These are phyloP conservation scores for Debaryomycetaceae sp. DNA, from an alignment of 1,139 yeast genomes.

Conservation along the genomic window DNA sequence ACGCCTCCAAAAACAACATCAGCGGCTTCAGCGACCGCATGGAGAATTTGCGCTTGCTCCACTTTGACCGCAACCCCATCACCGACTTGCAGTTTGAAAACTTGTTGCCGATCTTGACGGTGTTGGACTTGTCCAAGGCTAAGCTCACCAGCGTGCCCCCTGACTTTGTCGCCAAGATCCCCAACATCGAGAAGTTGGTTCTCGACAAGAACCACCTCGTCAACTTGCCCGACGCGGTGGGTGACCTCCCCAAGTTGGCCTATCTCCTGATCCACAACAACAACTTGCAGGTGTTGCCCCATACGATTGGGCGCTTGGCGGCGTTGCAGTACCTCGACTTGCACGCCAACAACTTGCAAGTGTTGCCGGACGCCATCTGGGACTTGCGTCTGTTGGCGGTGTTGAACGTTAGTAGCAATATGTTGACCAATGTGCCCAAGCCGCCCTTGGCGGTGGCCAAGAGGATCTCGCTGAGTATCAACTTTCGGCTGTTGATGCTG, in stretches of 20 bases:
- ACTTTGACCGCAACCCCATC: constrained; percentile 66
- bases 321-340: constrained; percentile 70
- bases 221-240: constrained; percentile 67
- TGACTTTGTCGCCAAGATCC: constrained; percentile 57
- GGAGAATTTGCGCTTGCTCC: constrained; percentile 49
- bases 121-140: constrained; percentile 75
- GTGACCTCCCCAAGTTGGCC: constrained; percentile 52
- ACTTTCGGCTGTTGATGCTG: constrained; percentile 13
- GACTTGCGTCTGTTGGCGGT: constrained; percentile 50
- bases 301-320: constrained; percentile 55
- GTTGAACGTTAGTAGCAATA: constrained; percentile 78
- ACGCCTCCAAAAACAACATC: constrained; percentile 74
- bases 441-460: constrained; percentile 40
- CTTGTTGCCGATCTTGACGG: constrained; percentile 58
- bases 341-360: constrained; percentile 79
- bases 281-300: constrained; percentile 71
- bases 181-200: constrained; percentile 68
- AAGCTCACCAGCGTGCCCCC: constrained; percentile 72
- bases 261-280: constrained; percentile 72
- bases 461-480: constrained; percentile 30
- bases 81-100: constrained; percentile 65
- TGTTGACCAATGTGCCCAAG: constrained; percentile 63
- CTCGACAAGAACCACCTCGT: constrained; percentile 83
- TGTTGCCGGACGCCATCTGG: constrained; percentile 69
- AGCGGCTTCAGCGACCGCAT: constrained; percentile 65